Percentiles rank a stretch among this genome's conserved stretches.
Conservation (phyloP, 2,329 filamentous ascomycete genomes). For the Calycina marina region DNA sequence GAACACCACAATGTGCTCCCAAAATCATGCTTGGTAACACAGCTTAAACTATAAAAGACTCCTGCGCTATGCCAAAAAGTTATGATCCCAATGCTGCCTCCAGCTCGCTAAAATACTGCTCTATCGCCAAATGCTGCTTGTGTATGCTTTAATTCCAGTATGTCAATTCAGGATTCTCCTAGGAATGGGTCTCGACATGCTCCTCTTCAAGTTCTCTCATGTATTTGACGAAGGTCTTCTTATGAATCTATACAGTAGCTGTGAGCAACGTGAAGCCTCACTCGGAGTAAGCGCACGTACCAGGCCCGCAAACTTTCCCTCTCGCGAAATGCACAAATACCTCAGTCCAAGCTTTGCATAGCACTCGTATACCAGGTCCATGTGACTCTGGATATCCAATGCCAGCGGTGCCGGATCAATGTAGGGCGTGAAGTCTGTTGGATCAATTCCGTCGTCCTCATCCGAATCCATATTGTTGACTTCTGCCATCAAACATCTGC, state of each 20-base stretch:
- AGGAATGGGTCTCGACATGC: too few species aligned
- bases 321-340: slow-evolving; percentile 77
- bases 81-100: too few species aligned
- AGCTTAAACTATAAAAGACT: too few species aligned
- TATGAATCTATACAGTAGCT: slow-evolving; percentile 49
- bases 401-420: slow-evolving; percentile 89
- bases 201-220: slow-evolving; percentile 73
- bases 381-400: slow-evolving; percentile 75
- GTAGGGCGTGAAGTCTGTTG: slow-evolving; percentile 76
- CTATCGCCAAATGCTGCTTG: too few species aligned
- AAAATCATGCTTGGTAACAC: too few species aligned
- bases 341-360: slow-evolving; percentile 87
- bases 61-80: too few species aligned
- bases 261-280: slow-evolving; percentile 7
- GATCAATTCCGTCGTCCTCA: slow-evolving; percentile 41
- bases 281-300: slow-evolving; percentile 33
- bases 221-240: slow-evolving; percentile 93
- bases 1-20: too few species aligned
- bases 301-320: slow-evolving; percentile 79
- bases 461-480: slow-evolving; percentile 50
- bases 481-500: slow-evolving; percentile 69
- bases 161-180: too few species aligned
- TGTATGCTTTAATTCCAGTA: too few species aligned
- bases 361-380: slow-evolving; percentile 92
- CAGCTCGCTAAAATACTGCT: too few species aligned